A percentile compares a stretch with the other conserved stretches of the same genome.
Conservation (phyloP, 495 filamentous ascomycete species). For the Penicillium parvum region DNA sequence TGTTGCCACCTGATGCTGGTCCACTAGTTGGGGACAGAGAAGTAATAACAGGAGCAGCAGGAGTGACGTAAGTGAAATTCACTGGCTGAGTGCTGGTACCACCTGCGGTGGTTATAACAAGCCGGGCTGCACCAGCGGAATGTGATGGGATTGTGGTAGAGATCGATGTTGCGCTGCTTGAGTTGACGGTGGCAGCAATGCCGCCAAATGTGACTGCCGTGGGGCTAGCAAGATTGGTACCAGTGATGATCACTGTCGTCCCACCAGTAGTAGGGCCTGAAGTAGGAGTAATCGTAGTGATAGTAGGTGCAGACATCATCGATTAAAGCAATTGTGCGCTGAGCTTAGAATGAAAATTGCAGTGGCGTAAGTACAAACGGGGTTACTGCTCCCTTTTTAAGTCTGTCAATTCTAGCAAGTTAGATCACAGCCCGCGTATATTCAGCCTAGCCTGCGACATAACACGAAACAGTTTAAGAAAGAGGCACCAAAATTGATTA, state of each 20-base stretch:
- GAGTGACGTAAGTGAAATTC: background rate
- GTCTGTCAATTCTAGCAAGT: no score
- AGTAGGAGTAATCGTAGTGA: background rate
- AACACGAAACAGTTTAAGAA: no score
- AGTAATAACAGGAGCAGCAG: background rate
- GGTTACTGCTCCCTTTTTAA: no score
- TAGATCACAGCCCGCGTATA: no score
- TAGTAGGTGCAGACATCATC: background rate
- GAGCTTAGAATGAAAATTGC: no score
- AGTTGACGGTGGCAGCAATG: background rate
- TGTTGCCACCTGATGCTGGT: background rate
- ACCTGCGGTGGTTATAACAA: background rate
- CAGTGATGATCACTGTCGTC: background rate
- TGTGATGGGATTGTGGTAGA: background rate
- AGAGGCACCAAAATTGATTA: no score
- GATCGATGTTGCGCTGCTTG: background rate
- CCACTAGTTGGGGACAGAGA: background rate
- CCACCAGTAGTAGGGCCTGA: constrained; percentile 1
- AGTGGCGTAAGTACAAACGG: no score
- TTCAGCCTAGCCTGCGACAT: no score
- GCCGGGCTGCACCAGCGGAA: background rate
- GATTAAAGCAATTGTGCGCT: no score
- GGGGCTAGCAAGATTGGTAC: background rate
- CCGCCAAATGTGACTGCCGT: background rate
- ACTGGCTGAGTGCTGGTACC: background rate